Evolutionary conservation across 192 early-diverging fungal genomes (phyloP).

Genomic region (Fimicolochytrium jonesii): DNA sequence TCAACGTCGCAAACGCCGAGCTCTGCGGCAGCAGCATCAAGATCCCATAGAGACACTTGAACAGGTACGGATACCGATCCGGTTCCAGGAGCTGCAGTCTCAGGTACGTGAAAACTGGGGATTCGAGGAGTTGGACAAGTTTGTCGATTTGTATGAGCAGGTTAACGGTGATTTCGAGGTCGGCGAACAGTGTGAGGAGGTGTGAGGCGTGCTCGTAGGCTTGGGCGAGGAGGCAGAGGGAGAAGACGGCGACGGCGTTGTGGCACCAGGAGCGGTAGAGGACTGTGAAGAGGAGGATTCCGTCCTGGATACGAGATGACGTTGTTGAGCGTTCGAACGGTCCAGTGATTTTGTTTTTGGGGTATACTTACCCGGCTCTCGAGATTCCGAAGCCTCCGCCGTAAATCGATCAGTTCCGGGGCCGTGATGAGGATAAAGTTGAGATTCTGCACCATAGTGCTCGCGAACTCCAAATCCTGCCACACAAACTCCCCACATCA

Average conservation of each 20-base stretch:
- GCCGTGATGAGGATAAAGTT: slow-evolving; percentile 96
- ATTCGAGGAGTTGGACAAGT: slow-evolving; percentile 94
- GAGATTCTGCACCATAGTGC: slow-evolving; percentile 96
- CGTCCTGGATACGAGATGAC: slow-evolving; percentile 14
- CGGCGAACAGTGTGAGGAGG: slow-evolving; percentile 79
- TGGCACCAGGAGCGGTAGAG: slow-evolving; percentile 96
- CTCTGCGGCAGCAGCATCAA: slow-evolving; percentile 97
- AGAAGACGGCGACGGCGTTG: slow-evolving; percentile 90
- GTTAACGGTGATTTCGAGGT: slow-evolving; percentile 91
- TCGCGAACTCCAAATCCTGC: slow-evolving; percentile 88
- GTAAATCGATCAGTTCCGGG: slow-evolving; percentile 78
- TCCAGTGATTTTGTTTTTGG: too few species aligned
- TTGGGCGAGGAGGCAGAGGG: slow-evolving; percentile 93
- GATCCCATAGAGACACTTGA: slow-evolving; percentile 91
- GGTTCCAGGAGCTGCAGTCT: slow-evolving; percentile 93
- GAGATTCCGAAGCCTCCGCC: slow-evolving; percentile 74
- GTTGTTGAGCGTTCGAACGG: too few species aligned
- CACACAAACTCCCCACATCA: background rate
- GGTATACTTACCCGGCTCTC: too few species aligned
- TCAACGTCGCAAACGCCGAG: slow-evolving; percentile 89
- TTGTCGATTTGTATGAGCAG: slow-evolving; percentile 96
- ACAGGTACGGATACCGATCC: slow-evolving; percentile 78
- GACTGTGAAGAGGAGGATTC: slow-evolving; percentile 62
- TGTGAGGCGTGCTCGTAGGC: slow-evolving; percentile 88
- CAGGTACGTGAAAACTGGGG: slow-evolving; percentile 94